phyloP scores from a whole-genome alignment of 306 rosid species.

The Sesbania bispinosa region DNA sequence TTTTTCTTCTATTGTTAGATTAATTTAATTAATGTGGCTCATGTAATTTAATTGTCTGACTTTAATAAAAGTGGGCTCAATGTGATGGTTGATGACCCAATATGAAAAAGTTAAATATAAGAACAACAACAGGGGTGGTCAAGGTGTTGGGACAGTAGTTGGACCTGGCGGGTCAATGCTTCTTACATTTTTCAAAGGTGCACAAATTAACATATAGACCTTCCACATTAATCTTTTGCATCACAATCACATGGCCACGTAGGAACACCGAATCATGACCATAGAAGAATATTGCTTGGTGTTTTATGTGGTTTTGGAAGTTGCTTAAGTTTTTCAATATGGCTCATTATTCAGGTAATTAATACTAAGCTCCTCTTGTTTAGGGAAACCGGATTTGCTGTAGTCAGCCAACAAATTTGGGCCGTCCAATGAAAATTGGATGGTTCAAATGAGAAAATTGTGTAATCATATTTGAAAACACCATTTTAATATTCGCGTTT shows the following conservation, averaged over 20 bases:
- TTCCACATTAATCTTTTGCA: slow-evolving; percentile 9
- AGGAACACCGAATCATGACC: neutral
- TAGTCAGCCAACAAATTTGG: too few species aligned
- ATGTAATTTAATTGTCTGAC: too few species aligned
- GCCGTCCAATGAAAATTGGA: too few species aligned
- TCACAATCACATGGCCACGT: neutral
- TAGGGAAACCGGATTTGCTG: too few species aligned
- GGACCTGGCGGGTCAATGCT: slow-evolving; percentile 46
- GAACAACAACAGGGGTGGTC: slow-evolving; percentile 24
- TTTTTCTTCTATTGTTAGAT: too few species aligned
- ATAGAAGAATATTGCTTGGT: neutral
- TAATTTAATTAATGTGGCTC: too few species aligned
- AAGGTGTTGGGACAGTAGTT: slow-evolving; percentile 32
- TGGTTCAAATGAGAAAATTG: too few species aligned
- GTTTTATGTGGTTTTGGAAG: neutral
- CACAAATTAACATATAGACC: slow-evolving; percentile 7
- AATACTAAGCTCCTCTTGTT: neutral
- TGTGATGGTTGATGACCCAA: too few species aligned
- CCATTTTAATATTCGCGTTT: too few species aligned
- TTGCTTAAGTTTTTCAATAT: slow-evolving; percentile 1
- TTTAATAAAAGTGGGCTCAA: too few species aligned
- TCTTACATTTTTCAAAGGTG: slow-evolving; percentile 36
- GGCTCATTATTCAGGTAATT: slow-evolving; percentile 41
- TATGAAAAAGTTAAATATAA: slow-evolving; percentile 25
- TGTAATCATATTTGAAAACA: too few species aligned